Evolutionary conservation across 176 grass and related monocot species (phyloP), one percentile per base, ranked within the genome.

Genomic region (Chloris gayana): DNA sequence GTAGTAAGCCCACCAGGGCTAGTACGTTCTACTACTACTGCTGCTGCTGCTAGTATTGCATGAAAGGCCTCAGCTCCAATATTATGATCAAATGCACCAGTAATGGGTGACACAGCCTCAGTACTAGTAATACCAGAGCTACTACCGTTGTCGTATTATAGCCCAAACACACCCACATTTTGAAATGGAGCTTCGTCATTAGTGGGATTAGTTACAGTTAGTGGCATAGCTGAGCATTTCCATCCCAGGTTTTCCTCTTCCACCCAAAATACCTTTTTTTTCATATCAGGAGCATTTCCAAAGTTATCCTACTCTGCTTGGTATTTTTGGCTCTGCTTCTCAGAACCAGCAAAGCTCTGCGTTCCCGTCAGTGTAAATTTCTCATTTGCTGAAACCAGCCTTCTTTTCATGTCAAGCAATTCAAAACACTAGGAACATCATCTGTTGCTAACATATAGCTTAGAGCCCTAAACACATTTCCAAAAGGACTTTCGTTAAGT

Each of bases 41-140:
- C 9, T 12, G 44, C 12, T 86, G 39, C 67, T 82, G 82, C 7
- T 82, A 32, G 67, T 82, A 86, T 89, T 82, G 83, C 88, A 90
- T 90, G 83, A 54, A 69, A 64, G 44, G 51, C 67, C 37, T 86
- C 50, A 68, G 10, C n/a, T 82, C 15, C 61, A 21, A 64, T 21
- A 7, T 18, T 29, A 10, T 53, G 61, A 61, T 61, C 78, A 86
- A 82, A 72, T 78, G 67, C 73, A 68, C 72, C 12, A 12, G 9
- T 21, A 69, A 45, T 62, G 27, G 19, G 18, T 62, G 59, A 61
- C 64, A 58, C 32, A 26, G 18, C 53, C 76, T 30, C 19, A 31
- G 61, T 38, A 27, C 49, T 37, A 82, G 60, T 47, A 47, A 30
- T 37, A 37, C 3, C 18, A 64, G 27, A 27, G 9, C 53, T 24